Percentiles rank a stretch among this genome's conserved stretches.
Evolutionary conservation across 768 basidiomycete genomes (phyloP).

Genomic region (Jaapia argillacea): DNA sequence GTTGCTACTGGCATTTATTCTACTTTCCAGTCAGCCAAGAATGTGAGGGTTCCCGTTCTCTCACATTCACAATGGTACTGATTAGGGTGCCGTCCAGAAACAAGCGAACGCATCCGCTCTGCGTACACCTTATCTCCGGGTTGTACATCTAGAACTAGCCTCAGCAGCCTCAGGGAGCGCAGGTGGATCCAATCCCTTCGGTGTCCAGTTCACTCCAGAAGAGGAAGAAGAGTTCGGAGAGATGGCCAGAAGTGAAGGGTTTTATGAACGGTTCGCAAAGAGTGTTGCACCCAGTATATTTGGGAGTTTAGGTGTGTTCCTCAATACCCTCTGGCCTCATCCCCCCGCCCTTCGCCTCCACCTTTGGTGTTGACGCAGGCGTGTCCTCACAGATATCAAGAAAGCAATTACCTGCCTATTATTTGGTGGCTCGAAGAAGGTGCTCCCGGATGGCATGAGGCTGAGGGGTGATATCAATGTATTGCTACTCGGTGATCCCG

Average conservation of each 20-base stretch:
- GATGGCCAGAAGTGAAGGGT: conserved; percentile 78
- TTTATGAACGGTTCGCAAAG: conserved; percentile 89
- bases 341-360: conserved; percentile 1
- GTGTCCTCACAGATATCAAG: conserved; percentile 82
- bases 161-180: conserved; percentile 62
- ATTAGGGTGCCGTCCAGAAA: conserved; percentile 29
- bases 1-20: conserved; percentile 96
- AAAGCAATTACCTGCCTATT: conserved; percentile 95
- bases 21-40: conserved; percentile 85
- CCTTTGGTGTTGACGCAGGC: not conserved
- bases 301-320: conserved; percentile 84
- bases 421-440: conserved; percentile 95
- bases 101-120: conserved; percentile 79
- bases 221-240: conserved; percentile 96
- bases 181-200: conserved; percentile 74
- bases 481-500: conserved; percentile 90
- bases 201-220: conserved; percentile 82
- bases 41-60: too few species aligned
- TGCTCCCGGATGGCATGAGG: conserved; percentile 95
- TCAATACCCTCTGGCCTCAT: too few species aligned
- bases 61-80: not conserved
- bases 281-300: conserved; percentile 97
- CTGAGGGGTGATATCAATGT: conserved; percentile 98
- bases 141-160: conserved; percentile 87
- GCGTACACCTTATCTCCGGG: conserved; percentile 88